These are phyloP conservation scores for Nidularia pulvinata DNA, from an alignment of 768 basidiomycete genomes.

Conservation along the genomic window DNA sequence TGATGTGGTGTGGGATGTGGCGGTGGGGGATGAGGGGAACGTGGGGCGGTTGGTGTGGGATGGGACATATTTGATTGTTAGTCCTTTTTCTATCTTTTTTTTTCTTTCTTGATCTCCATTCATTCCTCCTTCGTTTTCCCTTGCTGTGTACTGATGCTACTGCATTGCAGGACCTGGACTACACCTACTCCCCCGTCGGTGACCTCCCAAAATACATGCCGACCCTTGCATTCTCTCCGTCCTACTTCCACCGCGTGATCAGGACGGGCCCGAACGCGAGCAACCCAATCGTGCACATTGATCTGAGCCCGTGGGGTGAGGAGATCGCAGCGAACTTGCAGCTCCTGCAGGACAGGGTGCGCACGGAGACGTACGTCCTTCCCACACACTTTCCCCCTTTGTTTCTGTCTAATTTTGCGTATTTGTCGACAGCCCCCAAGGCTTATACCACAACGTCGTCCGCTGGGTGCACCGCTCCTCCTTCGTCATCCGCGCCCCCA, in stretches of 20 bases:
- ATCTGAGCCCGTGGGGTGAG: slow-evolving; percentile 77
- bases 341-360: slow-evolving; percentile 73
- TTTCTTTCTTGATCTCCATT: slow-evolving; percentile 2
- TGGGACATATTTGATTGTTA: slow-evolving; percentile 83
- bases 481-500: slow-evolving; percentile 61
- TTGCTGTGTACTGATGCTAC: slow-evolving; percentile 6
- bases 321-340: slow-evolving; percentile 76
- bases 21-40: slow-evolving; percentile 86
- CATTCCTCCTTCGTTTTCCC: slow-evolving; percentile 2
- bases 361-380: slow-evolving; percentile 77
- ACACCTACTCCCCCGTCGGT: slow-evolving; percentile 73
- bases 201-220: slow-evolving; percentile 83
- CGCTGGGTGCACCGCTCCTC: slow-evolving; percentile 85
- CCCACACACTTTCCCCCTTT: neutral
- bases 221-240: slow-evolving; percentile 80
- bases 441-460: slow-evolving; percentile 76
- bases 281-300: slow-evolving; percentile 70
- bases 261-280: slow-evolving; percentile 53
- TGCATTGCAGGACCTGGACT: slow-evolving; percentile 73
- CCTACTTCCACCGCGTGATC: slow-evolving; percentile 88
- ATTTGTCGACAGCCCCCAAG: slow-evolving; percentile 67
- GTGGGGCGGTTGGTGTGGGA: slow-evolving; percentile 86
- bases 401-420: slow-evolving; percentile 2
- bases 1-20: slow-evolving; percentile 87
- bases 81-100: slow-evolving; percentile 25